Percentiles rank a stretch among this genome's conserved stretches.
Conservation (phyloP, 2,329 filamentous ascomycete species). For the Penicillium sp. region DNA sequence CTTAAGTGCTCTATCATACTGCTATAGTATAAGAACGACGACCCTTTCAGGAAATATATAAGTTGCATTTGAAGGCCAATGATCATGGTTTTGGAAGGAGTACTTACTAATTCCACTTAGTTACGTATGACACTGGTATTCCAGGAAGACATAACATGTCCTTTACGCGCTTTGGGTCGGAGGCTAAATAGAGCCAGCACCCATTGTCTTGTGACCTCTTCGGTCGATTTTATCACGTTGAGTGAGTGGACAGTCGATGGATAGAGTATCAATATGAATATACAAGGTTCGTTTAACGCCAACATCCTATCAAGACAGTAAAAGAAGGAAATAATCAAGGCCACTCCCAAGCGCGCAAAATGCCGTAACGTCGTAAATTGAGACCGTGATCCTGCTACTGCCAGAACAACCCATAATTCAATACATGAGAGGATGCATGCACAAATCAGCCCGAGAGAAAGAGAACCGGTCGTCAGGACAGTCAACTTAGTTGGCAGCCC, state of each 20-base stretch:
- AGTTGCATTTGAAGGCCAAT: no score
- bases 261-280: not conserved
- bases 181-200: no score
- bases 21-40: no score
- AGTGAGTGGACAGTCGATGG: not conserved
- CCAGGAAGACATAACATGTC: no score
- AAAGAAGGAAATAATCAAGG: not conserved
- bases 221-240: no score
- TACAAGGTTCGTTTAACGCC: not conserved
- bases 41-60: no score
- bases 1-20: no score
- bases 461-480: not conserved
- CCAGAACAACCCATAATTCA: not conserved
- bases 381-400: not conserved
- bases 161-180: no score
- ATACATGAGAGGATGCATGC: not conserved
- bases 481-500: slow-evolving; percentile 34
- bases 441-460: not conserved
- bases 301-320: not conserved
- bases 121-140: no score
- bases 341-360: not conserved
- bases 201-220: no score
- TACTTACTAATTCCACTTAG: no score
- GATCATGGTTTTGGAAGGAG: no score
- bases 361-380: not conserved